A percentile compares a stretch with the other conserved stretches of the same genome.
Conservation (phyloP, 1,284 basidiomycete genomes). For the Boletus mariae region DNA sequence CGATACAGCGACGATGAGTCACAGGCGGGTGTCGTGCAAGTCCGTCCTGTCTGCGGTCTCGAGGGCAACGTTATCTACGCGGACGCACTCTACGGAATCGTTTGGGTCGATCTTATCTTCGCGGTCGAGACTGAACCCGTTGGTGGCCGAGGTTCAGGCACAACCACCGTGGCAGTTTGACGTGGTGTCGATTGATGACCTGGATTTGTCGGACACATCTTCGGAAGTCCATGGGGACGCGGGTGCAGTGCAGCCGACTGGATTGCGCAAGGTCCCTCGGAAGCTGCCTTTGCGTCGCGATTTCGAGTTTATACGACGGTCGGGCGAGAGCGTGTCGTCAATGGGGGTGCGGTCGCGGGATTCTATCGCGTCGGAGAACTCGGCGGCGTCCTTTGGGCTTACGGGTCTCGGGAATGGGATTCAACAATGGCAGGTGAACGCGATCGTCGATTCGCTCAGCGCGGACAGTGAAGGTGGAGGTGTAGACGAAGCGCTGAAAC, state of each 20-base stretch:
- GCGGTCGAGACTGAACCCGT: conserved; percentile 33
- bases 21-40: conserved; percentile 15
- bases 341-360: conserved; percentile 65
- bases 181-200: conserved; percentile 69
- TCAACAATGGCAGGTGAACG: conserved; percentile 77
- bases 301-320: conserved; percentile 70
- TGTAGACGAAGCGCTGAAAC: conserved; percentile 72
- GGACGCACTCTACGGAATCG: conserved; percentile 51
- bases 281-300: conserved; percentile 68
- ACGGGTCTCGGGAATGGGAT: conserved; percentile 51
- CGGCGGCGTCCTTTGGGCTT: conserved; percentile 41
- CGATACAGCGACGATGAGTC: conserved; percentile 13
- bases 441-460: conserved; percentile 71
- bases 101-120: conserved; percentile 45
- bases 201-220: conserved; percentile 70
- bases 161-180: conserved; percentile 55
- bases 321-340: conserved; percentile 68
- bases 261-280: conserved; percentile 51
- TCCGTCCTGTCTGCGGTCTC: conserved; percentile 23
- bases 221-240: conserved; percentile 38
- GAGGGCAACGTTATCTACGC: conserved; percentile 18
- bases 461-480: conserved; percentile 74
- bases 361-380: conserved; percentile 45
- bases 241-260: conserved; percentile 44
- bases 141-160: conserved; percentile 38